Evolutionary conservation across 805 yeast species (phyloP).

Genomic region (Crinitomyces ghanaensis): DNA sequence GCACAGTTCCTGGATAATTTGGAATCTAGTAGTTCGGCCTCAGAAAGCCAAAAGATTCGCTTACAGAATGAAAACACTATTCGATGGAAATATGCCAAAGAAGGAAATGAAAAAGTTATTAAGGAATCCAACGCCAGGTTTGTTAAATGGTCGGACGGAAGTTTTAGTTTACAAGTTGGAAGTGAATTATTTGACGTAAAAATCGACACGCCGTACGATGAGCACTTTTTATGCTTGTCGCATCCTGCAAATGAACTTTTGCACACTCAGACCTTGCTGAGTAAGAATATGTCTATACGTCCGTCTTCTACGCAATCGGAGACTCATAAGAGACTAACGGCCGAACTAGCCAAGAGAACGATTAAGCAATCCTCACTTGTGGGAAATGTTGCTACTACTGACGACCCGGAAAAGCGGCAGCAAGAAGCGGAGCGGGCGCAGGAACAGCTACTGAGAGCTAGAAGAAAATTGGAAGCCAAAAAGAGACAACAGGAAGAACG

Average conservation of each 20-base stretch:
- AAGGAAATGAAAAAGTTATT: conserved; percentile 51
- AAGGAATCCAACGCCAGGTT: conserved; percentile 85
- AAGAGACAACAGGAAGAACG: conserved; percentile 22
- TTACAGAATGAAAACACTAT: conserved; percentile 72
- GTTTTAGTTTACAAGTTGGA: conserved; percentile 75
- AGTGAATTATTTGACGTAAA: conserved; percentile 75
- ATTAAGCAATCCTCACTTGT: conserved; percentile 21
- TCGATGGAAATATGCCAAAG: conserved; percentile 86
- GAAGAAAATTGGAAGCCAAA: conserved; percentile 31
- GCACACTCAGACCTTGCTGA: conserved; percentile 54
- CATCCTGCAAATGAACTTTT: conserved; percentile 63
- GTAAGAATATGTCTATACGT: conserved; percentile 57
- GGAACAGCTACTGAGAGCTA: conserved; percentile 27
- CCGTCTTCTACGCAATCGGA: conserved; percentile 86
- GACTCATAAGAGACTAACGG: conserved; percentile 68
- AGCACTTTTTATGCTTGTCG: conserved; percentile 59
- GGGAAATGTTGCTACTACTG: conserved; percentile 29
- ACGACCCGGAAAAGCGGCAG: conserved; percentile 34
- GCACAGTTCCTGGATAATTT: conserved; percentile 43
- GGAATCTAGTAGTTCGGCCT: conserved; percentile 28
- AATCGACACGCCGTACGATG: conserved; percentile 45
- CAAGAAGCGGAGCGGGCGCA: conserved; percentile 33
- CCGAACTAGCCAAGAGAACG: conserved; percentile 25
- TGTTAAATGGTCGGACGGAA: conserved; percentile 91
- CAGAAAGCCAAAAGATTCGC: conserved; percentile 29